Percentiles rank a stretch among this genome's conserved stretches.
Conservation (phyloP, 1,284 basidiomycete genomes). For the Tetrapyrgos nigripes region DNA sequence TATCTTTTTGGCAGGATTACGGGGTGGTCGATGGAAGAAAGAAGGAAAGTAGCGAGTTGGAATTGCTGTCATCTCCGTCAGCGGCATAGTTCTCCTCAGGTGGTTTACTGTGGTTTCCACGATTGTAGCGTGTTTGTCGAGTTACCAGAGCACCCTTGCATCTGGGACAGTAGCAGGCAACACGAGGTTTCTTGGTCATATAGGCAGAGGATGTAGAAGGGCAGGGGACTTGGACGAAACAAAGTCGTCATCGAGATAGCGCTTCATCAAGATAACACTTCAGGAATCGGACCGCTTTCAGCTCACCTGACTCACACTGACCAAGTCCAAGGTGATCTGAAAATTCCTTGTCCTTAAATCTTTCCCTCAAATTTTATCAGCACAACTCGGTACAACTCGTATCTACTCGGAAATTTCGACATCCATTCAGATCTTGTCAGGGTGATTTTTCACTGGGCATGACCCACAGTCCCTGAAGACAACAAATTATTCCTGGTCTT, state of each 20-base stretch:
- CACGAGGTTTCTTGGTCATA: too few species aligned
- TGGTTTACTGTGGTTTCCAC: neutral
- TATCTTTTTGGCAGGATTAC: slow-evolving; percentile 41
- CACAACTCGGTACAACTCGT: too few species aligned
- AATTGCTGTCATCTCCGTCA: neutral
- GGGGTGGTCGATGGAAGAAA: slow-evolving; percentile 38
- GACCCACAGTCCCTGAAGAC: too few species aligned
- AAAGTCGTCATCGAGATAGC: neutral
- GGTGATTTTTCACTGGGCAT: neutral
- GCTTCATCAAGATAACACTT: neutral
- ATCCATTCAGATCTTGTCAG: neutral
- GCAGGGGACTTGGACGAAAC: neutral
- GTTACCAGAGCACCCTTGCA: neutral
- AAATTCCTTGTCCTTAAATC: neutral
- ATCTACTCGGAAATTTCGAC: neutral
- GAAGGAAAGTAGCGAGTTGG: slow-evolving; percentile 37
- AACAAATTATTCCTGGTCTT: too few species aligned
- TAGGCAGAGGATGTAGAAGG: too few species aligned
- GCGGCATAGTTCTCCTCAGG: neutral
- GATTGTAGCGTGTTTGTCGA: neutral
- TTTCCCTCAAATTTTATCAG: neutral
- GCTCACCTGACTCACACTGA: neutral
- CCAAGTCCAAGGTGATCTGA: too few species aligned
- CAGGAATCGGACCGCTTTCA: neutral
- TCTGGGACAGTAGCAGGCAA: neutral